Evolutionary conservation across 805 yeast genomes (phyloP).

Genomic region (Zygoascus ofunaensis): DNA sequence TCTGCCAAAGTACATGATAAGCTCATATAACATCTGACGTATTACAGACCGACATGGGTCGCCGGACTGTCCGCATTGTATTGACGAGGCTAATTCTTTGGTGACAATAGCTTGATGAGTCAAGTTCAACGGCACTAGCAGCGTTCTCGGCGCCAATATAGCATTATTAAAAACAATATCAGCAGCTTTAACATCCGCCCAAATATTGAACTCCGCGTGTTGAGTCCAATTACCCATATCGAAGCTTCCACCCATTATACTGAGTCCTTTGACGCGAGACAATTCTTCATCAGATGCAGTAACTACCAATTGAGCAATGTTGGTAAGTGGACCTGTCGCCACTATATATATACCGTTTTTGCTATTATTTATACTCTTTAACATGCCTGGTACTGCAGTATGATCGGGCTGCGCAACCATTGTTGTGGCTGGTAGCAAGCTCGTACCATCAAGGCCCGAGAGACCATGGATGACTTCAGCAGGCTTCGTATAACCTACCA

Average conservation of each 20-base stretch:
- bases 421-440: conserved; percentile 44
- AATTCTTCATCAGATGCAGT: conserved; percentile 45
- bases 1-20: conserved; percentile 43
- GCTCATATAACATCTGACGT: conserved; percentile 46
- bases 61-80: conserved; percentile 23
- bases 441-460: conserved; percentile 71
- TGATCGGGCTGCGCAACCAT: conserved; percentile 26
- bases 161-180: conserved; percentile 42
- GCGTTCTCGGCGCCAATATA: conserved; percentile 38
- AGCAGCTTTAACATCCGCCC: conserved; percentile 73
- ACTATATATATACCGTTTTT: conserved; percentile 48
- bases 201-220: conserved; percentile 66
- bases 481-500: conserved; percentile 38
- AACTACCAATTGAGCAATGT: conserved; percentile 47
- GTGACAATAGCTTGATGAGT: conserved; percentile 59
- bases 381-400: conserved; percentile 35
- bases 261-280: conserved; percentile 40
- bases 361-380: conserved; percentile 36
- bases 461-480: conserved; percentile 67
- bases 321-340: conserved; percentile 74
- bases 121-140: conserved; percentile 58
- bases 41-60: conserved; percentile 32
- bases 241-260: conserved; percentile 72
- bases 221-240: conserved; percentile 39
- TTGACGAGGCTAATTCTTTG: conserved; percentile 30